Base-by-base conservation (phyloP, 257 asterid species). In the Datura wrightii region DNA sequence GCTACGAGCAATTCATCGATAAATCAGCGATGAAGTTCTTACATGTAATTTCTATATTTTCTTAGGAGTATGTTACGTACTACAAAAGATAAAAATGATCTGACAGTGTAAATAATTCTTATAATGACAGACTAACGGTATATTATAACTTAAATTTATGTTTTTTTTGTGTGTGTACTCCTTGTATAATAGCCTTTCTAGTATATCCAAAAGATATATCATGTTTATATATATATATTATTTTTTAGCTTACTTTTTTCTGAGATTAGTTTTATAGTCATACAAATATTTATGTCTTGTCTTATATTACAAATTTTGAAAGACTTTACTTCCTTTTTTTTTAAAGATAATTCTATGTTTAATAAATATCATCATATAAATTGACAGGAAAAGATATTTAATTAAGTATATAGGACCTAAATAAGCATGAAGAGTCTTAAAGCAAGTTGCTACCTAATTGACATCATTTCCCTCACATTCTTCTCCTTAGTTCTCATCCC, bases 391-490 rank as follows among this genome's bases (percentile, higher is more conserved):
- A 1, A 8, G 8, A 6, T 2, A 56, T 56, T 55, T 16, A 59
- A 39, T 59, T 59, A 59, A 39, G n/a, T n/a, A n/a, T n/a, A n/a
- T 16, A 69, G 6, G 13, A 69, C 88, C 92, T 89, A 90, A 85
- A 71, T 84, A 92, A 94, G 93, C 96, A 94, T 91, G 97, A 90
- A 18, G 90, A 92, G 91, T 93, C 92, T 92, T 93, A 92, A 94
- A 92, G 93, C 90, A 90, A 92, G 90, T 53, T 86, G 46, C 82
- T 90, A 78, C 93, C 92, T 87, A 74, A 31, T 87, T 63, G 83
- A 86, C 87, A 94, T 94, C 94, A 91, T 94, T 60, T 93, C 88
- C 88, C 92, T 91, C 97, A 91, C 96, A 90, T 88, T 89, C 92
- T 86, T 86, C 91, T 31, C 90, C 87, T 89, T 41, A 37, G 37